Evolutionary conservation across 2,329 filamentous ascomycete genomes (phyloP), one percentile per base, ranked within the genome.

Genomic region (Aspergillus novoparasiticus): DNA sequence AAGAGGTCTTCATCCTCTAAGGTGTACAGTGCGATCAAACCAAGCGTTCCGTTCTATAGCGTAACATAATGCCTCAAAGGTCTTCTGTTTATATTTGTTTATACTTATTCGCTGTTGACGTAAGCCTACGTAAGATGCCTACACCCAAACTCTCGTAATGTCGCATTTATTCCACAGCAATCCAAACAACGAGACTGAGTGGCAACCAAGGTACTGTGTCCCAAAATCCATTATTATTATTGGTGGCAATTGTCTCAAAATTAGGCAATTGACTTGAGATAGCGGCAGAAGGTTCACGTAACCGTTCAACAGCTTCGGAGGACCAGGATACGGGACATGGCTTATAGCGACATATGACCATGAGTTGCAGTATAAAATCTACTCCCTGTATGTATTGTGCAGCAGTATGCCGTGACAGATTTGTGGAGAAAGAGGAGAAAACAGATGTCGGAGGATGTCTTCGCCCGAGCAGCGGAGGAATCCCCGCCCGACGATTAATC

Each of bases 281-380:
- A 4, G 39, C 6, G 16, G 3, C 3, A n/a, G 2, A 19, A 19
- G 6, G 36, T 19, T 14, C 3, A 41, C 16, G 6, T n/a, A 8
- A 4, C 39, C 2, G 19, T 41, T 41, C 39, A n/a, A 41, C 6
- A 3, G 6, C 8, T n/a, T 41, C 16, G 0, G 19, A 6, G 6
- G 3, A 19, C 19, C 39, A n/a, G 1, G 19, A n/a, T n/a, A 41
- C 1, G 19, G 8, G n/a, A 19, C 19, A 41, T n/a, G 6, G 16
- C 6, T 2, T 41, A 16, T 4, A n/a, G 16, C 39, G 6, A 8
- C 16, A n/a, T 19, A 41, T n/a, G 39, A 8, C 16, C 6, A 19
- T n/a, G 19, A 2, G 6, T 3, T n/a, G 3, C 19, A n/a, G 19
- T 8, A 41, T 3, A 2, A 4, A 41, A 4, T n/a, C 19, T 0